These are phyloP conservation scores for Haplosporangium gracile DNA, from an alignment of 192 early-diverging fungal species.

Conservation along the genomic window DNA sequence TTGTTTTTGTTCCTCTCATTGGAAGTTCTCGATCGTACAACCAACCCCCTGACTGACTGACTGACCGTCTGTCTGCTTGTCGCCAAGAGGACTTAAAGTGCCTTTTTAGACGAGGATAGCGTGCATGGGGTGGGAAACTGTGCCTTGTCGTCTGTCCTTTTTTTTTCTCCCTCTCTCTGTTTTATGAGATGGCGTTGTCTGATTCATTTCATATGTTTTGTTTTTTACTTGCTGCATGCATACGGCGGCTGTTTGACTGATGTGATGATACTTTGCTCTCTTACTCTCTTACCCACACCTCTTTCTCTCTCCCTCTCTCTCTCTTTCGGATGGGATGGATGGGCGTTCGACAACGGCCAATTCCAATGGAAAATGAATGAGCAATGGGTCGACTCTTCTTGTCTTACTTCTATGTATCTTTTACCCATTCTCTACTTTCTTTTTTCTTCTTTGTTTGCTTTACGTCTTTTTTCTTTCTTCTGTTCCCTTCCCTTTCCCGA, in stretches of 20 bases:
- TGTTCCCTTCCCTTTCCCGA: neutral
- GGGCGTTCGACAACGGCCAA: neutral
- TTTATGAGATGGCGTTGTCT: neutral
- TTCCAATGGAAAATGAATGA: neutral
- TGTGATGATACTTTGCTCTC: neutral
- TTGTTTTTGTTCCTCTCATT: neutral
- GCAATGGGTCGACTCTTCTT: neutral
- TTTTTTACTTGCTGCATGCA: neutral
- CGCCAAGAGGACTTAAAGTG: too few species aligned
- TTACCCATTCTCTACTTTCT: neutral
- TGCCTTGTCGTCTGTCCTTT: neutral
- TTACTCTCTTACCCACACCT: neutral
- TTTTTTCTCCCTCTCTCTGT: too few species aligned
- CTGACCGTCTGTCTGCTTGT: too few species aligned
- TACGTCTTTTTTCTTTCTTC: neutral
- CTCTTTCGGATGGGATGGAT: neutral
- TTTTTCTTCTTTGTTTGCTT: neutral
- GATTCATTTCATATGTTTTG: constrained; percentile 10
- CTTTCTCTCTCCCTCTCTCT: neutral
- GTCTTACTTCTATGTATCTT: too few species aligned
- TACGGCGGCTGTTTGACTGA: neutral
- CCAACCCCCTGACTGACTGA: neutral
- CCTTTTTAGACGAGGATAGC: too few species aligned
- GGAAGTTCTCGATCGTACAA: neutral
- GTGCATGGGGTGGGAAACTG: neutral